Conservation (phyloP, 2,329 filamentous ascomycete genomes). For the Aspergillus novofumigatus region DNA sequence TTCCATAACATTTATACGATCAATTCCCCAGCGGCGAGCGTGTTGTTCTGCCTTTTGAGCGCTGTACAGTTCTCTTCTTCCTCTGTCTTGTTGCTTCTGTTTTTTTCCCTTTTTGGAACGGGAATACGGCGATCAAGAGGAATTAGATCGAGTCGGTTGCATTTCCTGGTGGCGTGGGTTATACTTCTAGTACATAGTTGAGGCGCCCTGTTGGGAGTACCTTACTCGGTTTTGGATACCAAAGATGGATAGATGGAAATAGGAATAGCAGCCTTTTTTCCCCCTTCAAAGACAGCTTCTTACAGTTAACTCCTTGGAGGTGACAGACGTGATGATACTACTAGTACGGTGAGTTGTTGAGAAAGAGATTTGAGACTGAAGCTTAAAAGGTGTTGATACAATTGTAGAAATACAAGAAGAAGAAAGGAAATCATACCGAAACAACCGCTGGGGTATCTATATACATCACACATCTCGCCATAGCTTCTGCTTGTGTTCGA, state of each 20-base stretch:
- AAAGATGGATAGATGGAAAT: neutral
- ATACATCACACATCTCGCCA: slow-evolving; percentile 9
- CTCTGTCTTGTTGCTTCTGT: neutral
- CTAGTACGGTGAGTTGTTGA: neutral
- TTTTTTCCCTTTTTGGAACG: neutral
- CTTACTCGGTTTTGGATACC: neutral
- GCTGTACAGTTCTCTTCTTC: neutral
- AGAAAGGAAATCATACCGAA: neutral
- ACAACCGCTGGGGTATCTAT: slow-evolving; percentile 19
- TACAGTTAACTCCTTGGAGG: too few species aligned
- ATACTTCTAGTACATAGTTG: neutral
- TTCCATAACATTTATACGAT: neutral
- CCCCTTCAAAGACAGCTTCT: neutral
- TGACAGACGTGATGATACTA: neutral
- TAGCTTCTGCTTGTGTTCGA: neutral
- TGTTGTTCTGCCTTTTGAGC: neutral
- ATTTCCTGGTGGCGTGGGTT: neutral
- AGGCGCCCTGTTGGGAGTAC: neutral
- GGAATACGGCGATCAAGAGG: neutral
- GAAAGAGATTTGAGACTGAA: neutral
- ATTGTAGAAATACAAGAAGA: neutral
- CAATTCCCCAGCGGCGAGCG: neutral
- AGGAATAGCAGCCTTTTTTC: neutral
- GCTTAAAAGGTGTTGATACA: neutral
- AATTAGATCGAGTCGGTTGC: neutral